Evolutionary conservation across 805 yeast species (phyloP).

Genomic region (Candida nitratophila): DNA sequence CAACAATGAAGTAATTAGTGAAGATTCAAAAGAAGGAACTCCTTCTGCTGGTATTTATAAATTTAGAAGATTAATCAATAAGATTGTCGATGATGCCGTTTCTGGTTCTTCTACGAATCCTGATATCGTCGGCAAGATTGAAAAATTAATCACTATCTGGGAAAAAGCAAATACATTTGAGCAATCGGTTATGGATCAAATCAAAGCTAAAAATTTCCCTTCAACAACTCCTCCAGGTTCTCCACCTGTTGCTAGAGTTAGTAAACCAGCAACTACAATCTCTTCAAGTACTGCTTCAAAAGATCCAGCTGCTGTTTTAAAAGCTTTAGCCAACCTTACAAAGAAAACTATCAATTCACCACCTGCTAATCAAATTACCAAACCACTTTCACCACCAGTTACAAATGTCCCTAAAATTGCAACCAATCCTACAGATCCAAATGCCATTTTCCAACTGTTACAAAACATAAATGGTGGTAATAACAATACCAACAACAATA

Average conservation of each 20-base stretch:
- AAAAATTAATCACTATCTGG: conserved; percentile 90
- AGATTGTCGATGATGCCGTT: conserved; percentile 56
- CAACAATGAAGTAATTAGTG: conserved; percentile 42
- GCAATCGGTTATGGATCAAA: conserved; percentile 42
- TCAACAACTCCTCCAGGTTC: conserved; percentile 70
- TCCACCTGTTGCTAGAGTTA: conserved; percentile 37
- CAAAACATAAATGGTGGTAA: conserved; percentile 38
- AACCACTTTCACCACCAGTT: conserved; percentile 26
- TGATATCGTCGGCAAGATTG: conserved; percentile 64
- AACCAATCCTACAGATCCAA: conserved; percentile 25
- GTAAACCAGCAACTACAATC: conserved; percentile 10
- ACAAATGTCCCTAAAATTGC: background rate
- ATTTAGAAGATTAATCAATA: conserved; percentile 57
- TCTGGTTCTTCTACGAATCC: conserved; percentile 39
- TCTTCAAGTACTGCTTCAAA: conserved; percentile 22
- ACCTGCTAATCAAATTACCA: conserved; percentile 6
- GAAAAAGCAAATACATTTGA: conserved; percentile 74
- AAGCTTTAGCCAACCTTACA: conserved; percentile 62
- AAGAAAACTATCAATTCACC: conserved; percentile 32
- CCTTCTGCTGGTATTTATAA: conserved; percentile 66
- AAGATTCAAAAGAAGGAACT: conserved; percentile 57
- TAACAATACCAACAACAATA: conserved; percentile 2
- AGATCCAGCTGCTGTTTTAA: conserved; percentile 58
- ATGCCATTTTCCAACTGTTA: conserved; percentile 44
- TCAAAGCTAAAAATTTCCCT: conserved; percentile 53